Percentiles rank a stretch among this genome's conserved stretches.
phyloP scores from a whole-genome alignment of 1,284 basidiomycete species.

The Cyathus olla region DNA sequence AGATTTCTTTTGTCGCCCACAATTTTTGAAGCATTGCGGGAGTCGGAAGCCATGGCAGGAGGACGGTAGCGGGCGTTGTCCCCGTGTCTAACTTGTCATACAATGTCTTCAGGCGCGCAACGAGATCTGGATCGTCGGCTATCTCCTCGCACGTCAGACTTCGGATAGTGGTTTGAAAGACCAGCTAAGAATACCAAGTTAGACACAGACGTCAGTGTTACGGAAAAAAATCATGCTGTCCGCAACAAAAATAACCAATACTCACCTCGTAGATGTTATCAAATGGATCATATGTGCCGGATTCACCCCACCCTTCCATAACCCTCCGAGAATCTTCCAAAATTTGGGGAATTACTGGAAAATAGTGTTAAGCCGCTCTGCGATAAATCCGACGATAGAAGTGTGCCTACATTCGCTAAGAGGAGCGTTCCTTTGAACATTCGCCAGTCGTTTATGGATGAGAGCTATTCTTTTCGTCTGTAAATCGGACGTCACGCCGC shows the following conservation, averaged over 20 bases:
- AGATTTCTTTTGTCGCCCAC: slow-evolving; percentile 77
- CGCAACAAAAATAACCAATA: slow-evolving; percentile 13
- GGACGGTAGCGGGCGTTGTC: slow-evolving; percentile 76
- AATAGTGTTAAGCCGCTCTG: slow-evolving; percentile 8
- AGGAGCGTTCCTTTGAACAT: slow-evolving; percentile 68
- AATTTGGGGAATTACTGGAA: slow-evolving; percentile 59
- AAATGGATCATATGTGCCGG: slow-evolving; percentile 76
- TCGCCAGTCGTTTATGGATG: slow-evolving; percentile 76
- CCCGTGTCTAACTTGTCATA: slow-evolving; percentile 75
- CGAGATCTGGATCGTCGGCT: slow-evolving; percentile 68
- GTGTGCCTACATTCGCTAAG: slow-evolving; percentile 64
- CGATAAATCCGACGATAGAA: slow-evolving; percentile 9
- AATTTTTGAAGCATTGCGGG: slow-evolving; percentile 76
- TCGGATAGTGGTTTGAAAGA: slow-evolving; percentile 79
- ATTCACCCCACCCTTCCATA: slow-evolving; percentile 70
- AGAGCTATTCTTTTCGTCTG: slow-evolving; percentile 66
- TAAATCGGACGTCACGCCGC: slow-evolving; percentile 77
- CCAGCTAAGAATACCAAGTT: slow-evolving; percentile 54
- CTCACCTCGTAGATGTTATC: slow-evolving; percentile 75
- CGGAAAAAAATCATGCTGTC: neutral
- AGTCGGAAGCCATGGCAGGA: slow-evolving; percentile 79
- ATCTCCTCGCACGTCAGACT: slow-evolving; percentile 74
- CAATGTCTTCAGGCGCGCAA: slow-evolving; percentile 67
- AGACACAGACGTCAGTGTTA: slow-evolving; percentile 10
- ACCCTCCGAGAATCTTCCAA: slow-evolving; percentile 69